phyloP scores from a whole-genome alignment of 371 early-diverging fungal genomes.

The Nematocida homosporus region DNA sequence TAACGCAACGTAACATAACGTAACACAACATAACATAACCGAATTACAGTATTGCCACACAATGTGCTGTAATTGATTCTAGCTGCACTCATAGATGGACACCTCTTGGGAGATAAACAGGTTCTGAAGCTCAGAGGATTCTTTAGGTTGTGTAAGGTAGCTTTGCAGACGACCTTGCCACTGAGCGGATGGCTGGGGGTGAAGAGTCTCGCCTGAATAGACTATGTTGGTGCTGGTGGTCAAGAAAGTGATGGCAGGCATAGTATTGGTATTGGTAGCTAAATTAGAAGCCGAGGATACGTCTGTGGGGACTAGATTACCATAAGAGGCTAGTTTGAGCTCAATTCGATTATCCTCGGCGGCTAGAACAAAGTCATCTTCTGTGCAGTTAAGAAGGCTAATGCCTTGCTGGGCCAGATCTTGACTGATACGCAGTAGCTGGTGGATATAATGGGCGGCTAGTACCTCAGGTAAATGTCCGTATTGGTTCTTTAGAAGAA shows the following conservation, averaged over 20 bases:
- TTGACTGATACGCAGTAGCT: conserved; percentile 14
- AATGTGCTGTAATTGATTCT: too few relatives aligned
- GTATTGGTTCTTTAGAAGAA: neutral
- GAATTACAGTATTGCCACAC: too few relatives aligned
- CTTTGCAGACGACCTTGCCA: conserved; percentile 3
- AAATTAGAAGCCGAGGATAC: neutral
- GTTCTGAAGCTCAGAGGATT: conserved; percentile 13
- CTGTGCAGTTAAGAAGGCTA: neutral
- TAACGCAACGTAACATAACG: too few relatives aligned
- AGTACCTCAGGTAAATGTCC: conserved; percentile 14
- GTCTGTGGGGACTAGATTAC: neutral
- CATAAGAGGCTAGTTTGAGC: neutral
- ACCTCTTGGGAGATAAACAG: conserved; percentile 48
- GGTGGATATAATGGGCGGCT: conserved; percentile 24
- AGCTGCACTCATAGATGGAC: conserved; percentile 40
- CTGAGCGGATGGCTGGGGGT: neutral
- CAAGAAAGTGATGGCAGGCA: neutral
- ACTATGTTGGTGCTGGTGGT: neutral
- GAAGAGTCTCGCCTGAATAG: conserved; percentile 8
- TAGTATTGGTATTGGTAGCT: neutral
- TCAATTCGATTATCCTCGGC: conserved; percentile 27
- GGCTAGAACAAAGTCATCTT: conserved; percentile 25
- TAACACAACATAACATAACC: too few relatives aligned
- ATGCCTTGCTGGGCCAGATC: neutral
- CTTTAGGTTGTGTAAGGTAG: conserved; percentile 24